Percentiles rank a stretch among this genome's conserved stretches.
phyloP scores from a whole-genome alignment of 768 basidiomycete species.

The Suillus cothurnatus region DNA sequence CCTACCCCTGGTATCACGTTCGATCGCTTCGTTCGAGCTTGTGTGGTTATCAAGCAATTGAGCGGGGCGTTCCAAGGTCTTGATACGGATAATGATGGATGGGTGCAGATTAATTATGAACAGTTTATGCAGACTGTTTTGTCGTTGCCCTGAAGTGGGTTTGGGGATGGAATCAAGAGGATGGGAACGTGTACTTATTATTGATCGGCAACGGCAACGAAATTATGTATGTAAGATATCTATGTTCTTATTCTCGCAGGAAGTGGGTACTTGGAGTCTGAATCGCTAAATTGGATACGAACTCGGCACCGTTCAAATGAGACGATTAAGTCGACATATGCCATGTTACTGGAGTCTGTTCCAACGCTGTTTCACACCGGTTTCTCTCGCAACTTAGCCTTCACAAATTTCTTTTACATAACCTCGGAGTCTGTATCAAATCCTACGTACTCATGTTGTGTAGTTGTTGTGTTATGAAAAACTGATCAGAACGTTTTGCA shows the following conservation, averaged over 20 bases:
- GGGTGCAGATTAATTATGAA: slow-evolving; percentile 57
- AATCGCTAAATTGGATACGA: no score
- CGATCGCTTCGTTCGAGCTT: slow-evolving; percentile 86
- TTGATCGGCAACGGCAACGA: background rate
- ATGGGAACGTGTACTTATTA: background rate
- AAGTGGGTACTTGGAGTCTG: no score
- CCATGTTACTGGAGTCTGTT: no score
- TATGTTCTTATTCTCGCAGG: background rate
- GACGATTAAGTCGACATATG: no score
- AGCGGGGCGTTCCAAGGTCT: slow-evolving; percentile 68
- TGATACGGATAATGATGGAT: slow-evolving; percentile 62
- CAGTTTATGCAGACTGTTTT: slow-evolving; percentile 55
- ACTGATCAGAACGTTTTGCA: no score
- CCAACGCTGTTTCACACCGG: no score
- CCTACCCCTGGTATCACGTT: slow-evolving; percentile 70
- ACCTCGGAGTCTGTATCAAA: no score
- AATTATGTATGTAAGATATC: slow-evolving; percentile 1
- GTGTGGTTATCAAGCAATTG: slow-evolving; percentile 80
- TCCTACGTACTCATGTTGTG: no score
- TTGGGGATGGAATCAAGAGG: background rate
- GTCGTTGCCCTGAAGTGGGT: slow-evolving; percentile 41
- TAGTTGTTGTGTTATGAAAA: no score
- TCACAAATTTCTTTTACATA: no score
- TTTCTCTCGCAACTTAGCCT: no score
- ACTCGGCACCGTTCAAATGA: no score